Evolutionary conservation across 306 rosid genomes (phyloP).

Genomic region (Carpinus fangiana): DNA sequence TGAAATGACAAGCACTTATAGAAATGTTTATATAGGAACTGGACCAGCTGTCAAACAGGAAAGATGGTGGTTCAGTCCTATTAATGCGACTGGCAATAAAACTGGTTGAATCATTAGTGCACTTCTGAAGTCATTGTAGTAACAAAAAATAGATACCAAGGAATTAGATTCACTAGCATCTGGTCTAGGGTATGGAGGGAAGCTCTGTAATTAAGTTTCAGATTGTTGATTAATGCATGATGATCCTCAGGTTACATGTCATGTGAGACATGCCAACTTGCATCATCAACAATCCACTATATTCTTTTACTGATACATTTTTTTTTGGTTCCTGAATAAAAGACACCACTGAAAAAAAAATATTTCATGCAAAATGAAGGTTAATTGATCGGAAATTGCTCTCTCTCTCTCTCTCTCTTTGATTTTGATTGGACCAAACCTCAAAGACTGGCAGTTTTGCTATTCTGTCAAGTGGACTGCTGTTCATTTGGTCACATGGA

Average conservation of each 20-base stretch:
- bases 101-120: background rate
- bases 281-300: background rate
- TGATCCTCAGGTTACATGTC: background rate
- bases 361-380: background rate
- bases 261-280: background rate
- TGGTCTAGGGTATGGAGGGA: background rate
- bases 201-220: background rate
- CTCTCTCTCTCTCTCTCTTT: background rate
- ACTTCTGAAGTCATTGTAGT: background rate
- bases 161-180: background rate
- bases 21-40: background rate
- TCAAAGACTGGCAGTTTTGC: background rate
- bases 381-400: background rate
- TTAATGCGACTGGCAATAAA: background rate
- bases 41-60: background rate
- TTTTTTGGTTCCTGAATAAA: background rate
- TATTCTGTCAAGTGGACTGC: background rate
- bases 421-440: background rate
- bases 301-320: background rate
- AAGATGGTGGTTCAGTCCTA: background rate
- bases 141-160: background rate
- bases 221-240: background rate
- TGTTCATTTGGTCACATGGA: background rate
- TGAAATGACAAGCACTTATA: background rate
- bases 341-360: background rate